A percentile compares a stretch with the other conserved stretches of the same genome.
phyloP scores from a whole-genome alignment of 148 eudicot genomes.

The Camellia lanceoleosa region DNA sequence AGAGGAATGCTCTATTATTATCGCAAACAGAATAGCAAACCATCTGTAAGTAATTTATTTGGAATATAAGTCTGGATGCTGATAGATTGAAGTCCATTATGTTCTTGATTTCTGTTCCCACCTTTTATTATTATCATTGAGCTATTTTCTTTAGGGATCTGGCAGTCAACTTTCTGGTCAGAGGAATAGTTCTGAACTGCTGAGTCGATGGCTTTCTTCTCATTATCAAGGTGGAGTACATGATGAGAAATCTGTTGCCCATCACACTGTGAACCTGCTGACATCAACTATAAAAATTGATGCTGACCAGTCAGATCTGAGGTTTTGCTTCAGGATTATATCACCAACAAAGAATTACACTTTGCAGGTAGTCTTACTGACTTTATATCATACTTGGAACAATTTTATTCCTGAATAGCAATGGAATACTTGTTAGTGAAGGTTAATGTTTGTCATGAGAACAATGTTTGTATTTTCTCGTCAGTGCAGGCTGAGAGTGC shows the following conservation, averaged over 20 bases:
- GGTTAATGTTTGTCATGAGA: conserved; percentile 10
- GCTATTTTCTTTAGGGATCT: conserved; percentile 50
- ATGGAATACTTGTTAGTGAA: background rate
- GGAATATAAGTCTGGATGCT: background rate
- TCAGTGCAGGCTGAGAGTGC: conserved; percentile 86
- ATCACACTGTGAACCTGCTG: conserved; percentile 85
- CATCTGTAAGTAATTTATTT: conserved; percentile 62
- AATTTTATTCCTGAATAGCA: background rate
- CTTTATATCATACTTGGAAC: background rate
- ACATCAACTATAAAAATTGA: conserved; percentile 95
- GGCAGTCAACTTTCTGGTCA: conserved; percentile 77
- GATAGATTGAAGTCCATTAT: background rate
- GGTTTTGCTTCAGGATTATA: conserved; percentile 93
- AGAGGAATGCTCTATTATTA: conserved; percentile 91
- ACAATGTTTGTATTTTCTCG: conserved; percentile 16
- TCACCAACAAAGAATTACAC: conserved; percentile 95
- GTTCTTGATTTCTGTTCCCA: background rate
- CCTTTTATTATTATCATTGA: conserved; percentile 20
- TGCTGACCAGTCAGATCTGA: conserved; percentile 91
- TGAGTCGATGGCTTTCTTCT: conserved; percentile 97
- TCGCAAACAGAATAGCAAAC: conserved; percentile 69
- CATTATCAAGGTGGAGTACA: conserved; percentile 92
- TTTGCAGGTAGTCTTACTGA: conserved; percentile 55
- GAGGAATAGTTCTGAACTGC: conserved; percentile 91
- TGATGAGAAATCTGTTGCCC: conserved; percentile 92